Evolutionary conservation across 441 rosid species (phyloP).

Genomic region (Erodium texanum): DNA sequence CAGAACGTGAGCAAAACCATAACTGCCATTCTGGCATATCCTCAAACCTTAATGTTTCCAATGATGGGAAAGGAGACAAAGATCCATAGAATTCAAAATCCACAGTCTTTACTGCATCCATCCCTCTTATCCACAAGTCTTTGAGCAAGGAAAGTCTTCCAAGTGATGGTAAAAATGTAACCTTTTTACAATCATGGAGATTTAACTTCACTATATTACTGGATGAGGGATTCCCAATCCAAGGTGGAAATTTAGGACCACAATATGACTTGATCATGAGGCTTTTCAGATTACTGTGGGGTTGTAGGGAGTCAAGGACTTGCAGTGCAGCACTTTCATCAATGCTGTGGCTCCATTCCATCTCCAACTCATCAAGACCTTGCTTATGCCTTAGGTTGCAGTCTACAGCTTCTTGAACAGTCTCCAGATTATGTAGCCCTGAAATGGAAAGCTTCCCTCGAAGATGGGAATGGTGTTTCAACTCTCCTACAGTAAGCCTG

Average conservation of each 20-base stretch:
- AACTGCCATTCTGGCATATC: constrained; percentile 17
- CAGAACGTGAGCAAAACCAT: constrained; percentile 14
- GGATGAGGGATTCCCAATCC: constrained; percentile 22
- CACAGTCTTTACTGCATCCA: constrained; percentile 11
- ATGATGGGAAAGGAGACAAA: constrained; percentile 11
- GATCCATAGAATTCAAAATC: constrained; percentile 16
- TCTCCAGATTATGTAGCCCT: constrained; percentile 17
- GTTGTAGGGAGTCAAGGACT: constrained; percentile 16
- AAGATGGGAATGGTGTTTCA: constrained; percentile 16
- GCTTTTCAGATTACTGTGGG: constrained; percentile 13
- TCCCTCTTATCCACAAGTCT: constrained; percentile 11
- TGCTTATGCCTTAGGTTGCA: constrained; percentile 16
- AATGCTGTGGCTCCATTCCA: constrained; percentile 9
- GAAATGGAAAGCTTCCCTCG: constrained; percentile 14
- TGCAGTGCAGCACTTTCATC: constrained; percentile 4
- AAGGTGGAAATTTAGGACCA: constrained; percentile 19
- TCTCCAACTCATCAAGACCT: constrained; percentile 14
- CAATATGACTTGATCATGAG: constrained; percentile 13
- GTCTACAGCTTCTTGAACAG: constrained; percentile 14
- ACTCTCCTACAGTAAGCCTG: constrained; percentile 13
- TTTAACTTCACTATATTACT: neutral
- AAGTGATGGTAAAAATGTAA: constrained; percentile 20
- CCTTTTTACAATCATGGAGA: constrained; percentile 3
- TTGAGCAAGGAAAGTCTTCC: constrained; percentile 23
- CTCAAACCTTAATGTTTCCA: constrained; percentile 16